Conservation (phyloP, 768 basidiomycete species). For the Termitomyces sp. region DNA sequence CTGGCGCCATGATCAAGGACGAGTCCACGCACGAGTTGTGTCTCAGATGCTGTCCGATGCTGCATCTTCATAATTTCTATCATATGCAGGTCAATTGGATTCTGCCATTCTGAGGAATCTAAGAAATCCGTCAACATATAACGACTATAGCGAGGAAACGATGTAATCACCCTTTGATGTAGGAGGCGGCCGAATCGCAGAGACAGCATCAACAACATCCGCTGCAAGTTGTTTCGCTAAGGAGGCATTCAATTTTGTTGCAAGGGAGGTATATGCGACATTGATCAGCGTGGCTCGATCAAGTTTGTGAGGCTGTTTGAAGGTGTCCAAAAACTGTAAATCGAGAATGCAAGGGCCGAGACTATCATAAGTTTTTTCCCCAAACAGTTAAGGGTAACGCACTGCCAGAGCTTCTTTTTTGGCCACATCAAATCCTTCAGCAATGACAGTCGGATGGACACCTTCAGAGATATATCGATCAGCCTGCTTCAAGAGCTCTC, state of each 20-base stretch:
- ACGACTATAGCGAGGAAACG: conserved; percentile 5
- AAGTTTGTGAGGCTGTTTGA: conserved; percentile 70
- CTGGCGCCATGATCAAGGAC: conserved; percentile 96
- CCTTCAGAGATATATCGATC: conserved; percentile 98
- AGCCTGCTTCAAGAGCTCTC: conserved; percentile 93
- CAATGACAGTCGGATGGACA: conserved; percentile 95
- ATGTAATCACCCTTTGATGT: conserved; percentile 47
- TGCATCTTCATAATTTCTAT: conserved; percentile 99
- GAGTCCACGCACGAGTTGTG: conserved; percentile 89
- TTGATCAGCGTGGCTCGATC: conserved; percentile 90
- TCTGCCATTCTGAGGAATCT: conserved; percentile 58
- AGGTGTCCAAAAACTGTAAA: conserved; percentile 86
- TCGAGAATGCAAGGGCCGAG: conserved; percentile 2
- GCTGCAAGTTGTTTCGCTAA: conserved; percentile 86
- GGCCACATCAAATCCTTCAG: conserved; percentile 92
- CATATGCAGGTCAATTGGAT: conserved; percentile 99
- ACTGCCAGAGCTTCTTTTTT: conserved; percentile 92
- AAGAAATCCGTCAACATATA: conserved; percentile 13
- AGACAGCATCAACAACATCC: conserved; percentile 93
- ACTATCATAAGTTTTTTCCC: not conserved
- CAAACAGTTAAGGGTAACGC: conserved; percentile 23
- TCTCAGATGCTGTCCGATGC: conserved; percentile 96
- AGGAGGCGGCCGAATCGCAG: conserved; percentile 73
- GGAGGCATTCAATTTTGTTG: conserved; percentile 81
- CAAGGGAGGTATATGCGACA: conserved; percentile 91